These are phyloP conservation scores for Sporopachydermia lactativora DNA, from an alignment of 805 yeast species.

Conservation along the genomic window DNA sequence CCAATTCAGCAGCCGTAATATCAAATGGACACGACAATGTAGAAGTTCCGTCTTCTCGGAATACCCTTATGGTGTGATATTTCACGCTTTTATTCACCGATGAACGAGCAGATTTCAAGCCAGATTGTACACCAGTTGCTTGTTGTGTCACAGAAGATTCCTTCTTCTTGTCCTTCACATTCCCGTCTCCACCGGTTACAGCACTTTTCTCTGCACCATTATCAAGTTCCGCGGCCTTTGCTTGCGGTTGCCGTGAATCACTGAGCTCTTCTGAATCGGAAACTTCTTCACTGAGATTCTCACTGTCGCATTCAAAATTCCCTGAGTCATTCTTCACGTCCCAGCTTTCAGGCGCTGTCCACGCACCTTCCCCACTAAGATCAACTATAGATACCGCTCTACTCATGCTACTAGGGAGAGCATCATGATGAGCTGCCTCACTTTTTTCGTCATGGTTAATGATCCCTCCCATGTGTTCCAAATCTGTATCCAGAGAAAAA, in stretches of 20 bases:
- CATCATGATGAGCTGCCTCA: background rate
- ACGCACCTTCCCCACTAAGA: slow-evolving; percentile 14
- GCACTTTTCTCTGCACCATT: background rate
- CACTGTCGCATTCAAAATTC: slow-evolving; percentile 3
- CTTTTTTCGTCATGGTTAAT: slow-evolving; percentile 15
- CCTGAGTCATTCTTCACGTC: slow-evolving; percentile 20
- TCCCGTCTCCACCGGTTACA: background rate
- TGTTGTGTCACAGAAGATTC: background rate
- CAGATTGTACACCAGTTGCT: slow-evolving; percentile 2
- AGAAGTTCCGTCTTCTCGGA: slow-evolving; percentile 72
- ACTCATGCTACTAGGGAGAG: slow-evolving; percentile 5
- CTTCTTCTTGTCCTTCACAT: background rate
- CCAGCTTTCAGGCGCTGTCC: slow-evolving; percentile 54
- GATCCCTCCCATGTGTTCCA: slow-evolving; percentile 38
- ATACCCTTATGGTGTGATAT: slow-evolving; percentile 50
- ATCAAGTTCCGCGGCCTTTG: background rate
- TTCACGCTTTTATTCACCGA: slow-evolving; percentile 13
- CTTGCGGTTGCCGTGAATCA: background rate
- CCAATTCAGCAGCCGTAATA: slow-evolving; percentile 61
- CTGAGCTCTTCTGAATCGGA: background rate
- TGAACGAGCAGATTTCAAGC: slow-evolving; percentile 4
- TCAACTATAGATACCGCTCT: slow-evolving; percentile 2
- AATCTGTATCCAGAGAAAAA: slow-evolving; percentile 31
- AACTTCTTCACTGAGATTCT: slow-evolving; percentile 2
- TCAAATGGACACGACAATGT: slow-evolving; percentile 70